A percentile compares a stretch with the other conserved stretches of the same genome.
phyloP scores from a whole-genome alignment of 1,284 basidiomycete species.

The Melampsora abietis-canadensis region DNA sequence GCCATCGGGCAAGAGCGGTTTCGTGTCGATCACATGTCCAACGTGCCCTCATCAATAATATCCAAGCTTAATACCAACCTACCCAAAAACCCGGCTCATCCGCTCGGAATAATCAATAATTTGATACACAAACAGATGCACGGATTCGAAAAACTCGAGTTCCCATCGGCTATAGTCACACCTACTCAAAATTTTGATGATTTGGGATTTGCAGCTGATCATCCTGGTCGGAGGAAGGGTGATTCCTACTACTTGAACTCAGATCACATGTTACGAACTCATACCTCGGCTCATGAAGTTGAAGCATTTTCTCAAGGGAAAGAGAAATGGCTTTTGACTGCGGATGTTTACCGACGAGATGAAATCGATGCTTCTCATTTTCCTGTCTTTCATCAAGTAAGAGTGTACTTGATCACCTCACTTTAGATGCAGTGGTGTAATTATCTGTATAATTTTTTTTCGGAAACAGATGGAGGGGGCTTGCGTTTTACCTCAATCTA shows the following conservation, averaged over 20 bases:
- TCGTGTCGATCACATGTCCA: constrained; percentile 73
- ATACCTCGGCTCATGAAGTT: constrained; percentile 96
- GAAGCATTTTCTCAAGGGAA: constrained; percentile 76
- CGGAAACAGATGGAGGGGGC: constrained; percentile 80
- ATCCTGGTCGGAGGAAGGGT: constrained; percentile 81
- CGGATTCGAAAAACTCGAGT: constrained; percentile 54
- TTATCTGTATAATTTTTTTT: not conserved
- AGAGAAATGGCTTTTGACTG: constrained; percentile 82
- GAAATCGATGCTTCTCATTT: constrained; percentile 97
- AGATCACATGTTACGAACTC: constrained; percentile 86
- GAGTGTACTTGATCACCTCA: not conserved
- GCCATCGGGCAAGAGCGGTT: constrained; percentile 55
- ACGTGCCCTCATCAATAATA: constrained; percentile 78
- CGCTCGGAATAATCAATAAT: constrained; percentile 75
- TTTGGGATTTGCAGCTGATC: constrained; percentile 86
- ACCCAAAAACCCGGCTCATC: constrained; percentile 74
- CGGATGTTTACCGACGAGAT: constrained; percentile 98
- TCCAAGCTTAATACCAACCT: constrained; percentile 69
- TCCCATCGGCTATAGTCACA: constrained; percentile 81
- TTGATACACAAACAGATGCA: constrained; percentile 82
- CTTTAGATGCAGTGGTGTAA: not conserved
- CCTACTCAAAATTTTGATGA: constrained; percentile 94
- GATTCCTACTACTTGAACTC: constrained; percentile 97
- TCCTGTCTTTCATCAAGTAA: constrained; percentile 81
- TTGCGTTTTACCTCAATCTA: constrained; percentile 65